These are phyloP conservation scores for Eucalyptus sideroxylon DNA, from an alignment of 345 rosid genomes.

Conservation along the genomic window DNA sequence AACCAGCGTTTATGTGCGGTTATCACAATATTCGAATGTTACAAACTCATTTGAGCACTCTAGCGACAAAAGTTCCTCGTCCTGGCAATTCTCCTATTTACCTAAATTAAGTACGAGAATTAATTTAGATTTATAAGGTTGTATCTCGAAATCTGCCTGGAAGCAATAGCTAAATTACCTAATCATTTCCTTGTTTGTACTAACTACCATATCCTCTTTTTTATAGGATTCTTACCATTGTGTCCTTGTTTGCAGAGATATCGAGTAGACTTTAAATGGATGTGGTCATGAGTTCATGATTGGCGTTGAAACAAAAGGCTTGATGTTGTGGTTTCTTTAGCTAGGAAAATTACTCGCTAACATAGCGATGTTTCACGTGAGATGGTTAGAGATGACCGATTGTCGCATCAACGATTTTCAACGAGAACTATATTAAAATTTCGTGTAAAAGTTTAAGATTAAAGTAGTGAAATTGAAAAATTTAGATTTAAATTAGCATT, in stretches of 20 bases:
- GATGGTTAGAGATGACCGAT: fast-evolving
- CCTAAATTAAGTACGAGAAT: not conserved
- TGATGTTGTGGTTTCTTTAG: not conserved
- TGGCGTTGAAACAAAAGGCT: not conserved
- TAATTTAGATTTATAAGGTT: not conserved
- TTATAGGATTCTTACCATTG: not conserved
- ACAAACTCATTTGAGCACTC: not conserved
- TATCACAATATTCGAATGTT: not conserved
- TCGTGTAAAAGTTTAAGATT: fast-evolving
- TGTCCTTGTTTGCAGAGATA: not conserved
- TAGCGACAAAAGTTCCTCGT: not conserved
- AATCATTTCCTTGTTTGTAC: not conserved
- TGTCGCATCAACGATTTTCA: not conserved
- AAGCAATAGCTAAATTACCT: not conserved
- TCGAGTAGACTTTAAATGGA: not conserved
- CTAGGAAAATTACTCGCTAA: not conserved
- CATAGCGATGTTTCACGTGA: not conserved
- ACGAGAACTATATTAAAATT: not conserved
- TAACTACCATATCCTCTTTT: not conserved
- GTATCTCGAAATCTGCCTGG: not conserved
- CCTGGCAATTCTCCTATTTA: fast-evolving
- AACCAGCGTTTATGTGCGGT: not conserved
- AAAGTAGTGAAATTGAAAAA: not conserved
- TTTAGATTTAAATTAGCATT: not conserved
- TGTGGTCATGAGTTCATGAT: not conserved